Base-by-base conservation (phyloP, 345 rosid genomes). In the Noccaea bulbosa region DNA sequence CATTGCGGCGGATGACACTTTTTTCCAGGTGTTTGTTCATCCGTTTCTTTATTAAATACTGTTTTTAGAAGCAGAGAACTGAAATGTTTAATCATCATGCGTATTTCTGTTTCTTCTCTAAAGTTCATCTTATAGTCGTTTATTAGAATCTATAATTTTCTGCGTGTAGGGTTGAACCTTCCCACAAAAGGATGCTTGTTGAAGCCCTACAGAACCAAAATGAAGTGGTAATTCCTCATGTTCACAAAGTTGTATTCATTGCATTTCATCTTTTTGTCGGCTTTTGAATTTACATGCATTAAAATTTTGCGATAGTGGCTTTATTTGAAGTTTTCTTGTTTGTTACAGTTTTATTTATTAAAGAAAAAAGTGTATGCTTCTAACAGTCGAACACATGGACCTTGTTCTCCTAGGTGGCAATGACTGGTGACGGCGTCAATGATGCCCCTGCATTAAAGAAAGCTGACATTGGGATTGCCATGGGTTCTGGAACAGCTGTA, bases 401-500 rank as follows among this genome's bases (percentile, higher is more conserved):
- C 37, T 66, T 71, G 35, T 41, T 50, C 46, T 79, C 37, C 54
- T 76, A 94, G 99, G 99, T 94, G 77, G 99, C 99, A 73, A 92
- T 94, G 99, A 94, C 99, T 68, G 99, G 99, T 67, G 99, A 94
- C 76, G 99, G 99, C 55, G 99, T 94, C 58, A 94, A 94, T 82
- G 99, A 94, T 86, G 99, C 98, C 69, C 98, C 99, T 79, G 99
- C 99, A 6, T 70, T 94, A 37, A 94, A 88, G 85, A 94, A 91
- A 84, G 98, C 99, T 66, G 87, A 94, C 78, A 94, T 94, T 67
- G 99, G 99, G 71, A 85, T 94, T 79, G 99, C 99, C 49, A 94
- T 94, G 98, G 99, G 99, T 77, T 94, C 99, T 77, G 99, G 98
- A 80, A 94, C 98, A 74, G 96, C 98, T 50, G 99, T 91, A 79